These are phyloP conservation scores for Apiotrichum veenhuisii DNA, from an alignment of 1,284 basidiomycete species.

Conservation along the genomic window DNA sequence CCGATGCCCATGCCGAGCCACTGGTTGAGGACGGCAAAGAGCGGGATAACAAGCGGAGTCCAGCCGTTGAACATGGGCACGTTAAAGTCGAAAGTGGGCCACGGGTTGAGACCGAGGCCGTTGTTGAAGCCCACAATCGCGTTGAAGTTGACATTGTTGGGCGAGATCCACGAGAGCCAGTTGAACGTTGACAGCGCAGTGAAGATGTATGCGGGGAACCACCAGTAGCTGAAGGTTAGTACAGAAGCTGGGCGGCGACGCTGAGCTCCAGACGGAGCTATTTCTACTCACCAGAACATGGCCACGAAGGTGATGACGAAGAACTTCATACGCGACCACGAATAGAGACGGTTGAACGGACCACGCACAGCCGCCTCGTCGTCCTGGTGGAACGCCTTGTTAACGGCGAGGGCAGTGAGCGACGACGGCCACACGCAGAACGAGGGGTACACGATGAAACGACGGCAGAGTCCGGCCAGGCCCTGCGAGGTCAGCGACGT, in stretches of 20 bases:
- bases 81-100: constrained; percentile 47
- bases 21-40: constrained; percentile 32
- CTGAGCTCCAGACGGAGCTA: too few relatives aligned
- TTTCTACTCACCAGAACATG: constrained; percentile 33
- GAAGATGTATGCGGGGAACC: constrained; percentile 50
- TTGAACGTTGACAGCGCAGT: constrained; percentile 56
- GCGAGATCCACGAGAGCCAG: constrained; percentile 61
- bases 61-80: constrained; percentile 1
- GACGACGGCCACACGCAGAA: constrained; percentile 53
- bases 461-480: constrained; percentile 53
- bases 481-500: constrained; percentile 23
- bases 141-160: constrained; percentile 35
- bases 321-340: constrained; percentile 42
- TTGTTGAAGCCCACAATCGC: constrained; percentile 27
- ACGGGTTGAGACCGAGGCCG: constrained; percentile 36
- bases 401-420: constrained; percentile 52
- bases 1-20: constrained; percentile 29
- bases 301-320: constrained; percentile 38
- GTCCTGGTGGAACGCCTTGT: constrained; percentile 50
- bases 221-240: constrained; percentile 47
- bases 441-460: constrained; percentile 53
- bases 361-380: constrained; percentile 46
- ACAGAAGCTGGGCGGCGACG: too few relatives aligned
- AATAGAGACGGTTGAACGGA: constrained; percentile 39
- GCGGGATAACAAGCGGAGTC: constrained; percentile 9